phyloP scores from a whole-genome alignment of 495 filamentous ascomycete genomes.

The Monascus purpureus region DNA sequence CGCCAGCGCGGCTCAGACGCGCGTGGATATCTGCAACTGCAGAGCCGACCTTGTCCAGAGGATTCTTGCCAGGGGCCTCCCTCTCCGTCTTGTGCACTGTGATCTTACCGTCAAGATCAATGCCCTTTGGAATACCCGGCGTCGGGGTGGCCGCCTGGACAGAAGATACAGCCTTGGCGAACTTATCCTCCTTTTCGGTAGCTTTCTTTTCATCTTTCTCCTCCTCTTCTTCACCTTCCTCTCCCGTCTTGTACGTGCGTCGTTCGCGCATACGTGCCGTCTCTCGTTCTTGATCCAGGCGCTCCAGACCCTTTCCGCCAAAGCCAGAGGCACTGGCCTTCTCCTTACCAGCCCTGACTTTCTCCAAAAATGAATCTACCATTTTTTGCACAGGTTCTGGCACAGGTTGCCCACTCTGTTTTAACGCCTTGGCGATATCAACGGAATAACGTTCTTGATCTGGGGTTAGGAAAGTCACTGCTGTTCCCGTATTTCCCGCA shows the following conservation, averaged over 20 bases:
- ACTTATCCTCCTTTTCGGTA: slow-evolving; percentile 41
- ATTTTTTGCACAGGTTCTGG: slow-evolving; percentile 57
- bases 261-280: slow-evolving; percentile 71
- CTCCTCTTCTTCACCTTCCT: slow-evolving; percentile 74
- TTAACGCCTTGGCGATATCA: slow-evolving; percentile 86
- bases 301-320: slow-evolving; percentile 87
- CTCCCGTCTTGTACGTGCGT: slow-evolving; percentile 79
- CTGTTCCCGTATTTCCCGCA: slow-evolving; percentile 88
- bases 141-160: slow-evolving; percentile 38
- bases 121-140: slow-evolving; percentile 45
- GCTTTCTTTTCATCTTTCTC: slow-evolving; percentile 56
- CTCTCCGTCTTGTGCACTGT: slow-evolving; percentile 64
- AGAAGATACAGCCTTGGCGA: slow-evolving; percentile 50
- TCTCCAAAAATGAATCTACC: slow-evolving; percentile 60
- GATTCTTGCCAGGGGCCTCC: slow-evolving; percentile 44
- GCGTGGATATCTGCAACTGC: slow-evolving; percentile 79
- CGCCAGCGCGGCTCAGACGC: slow-evolving; percentile 71
- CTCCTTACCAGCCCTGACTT: slow-evolving; percentile 83
- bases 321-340: slow-evolving; percentile 74
- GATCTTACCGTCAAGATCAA: slow-evolving; percentile 60
- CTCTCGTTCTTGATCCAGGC: slow-evolving; percentile 80
- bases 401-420: slow-evolving; percentile 71
- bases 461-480: slow-evolving; percentile 84
- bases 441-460: slow-evolving; percentile 83
- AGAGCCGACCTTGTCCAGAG: slow-evolving; percentile 69